Evolutionary conservation across 2,329 filamentous ascomycete genomes (phyloP).

Genomic region (Penicillium sp.): DNA sequence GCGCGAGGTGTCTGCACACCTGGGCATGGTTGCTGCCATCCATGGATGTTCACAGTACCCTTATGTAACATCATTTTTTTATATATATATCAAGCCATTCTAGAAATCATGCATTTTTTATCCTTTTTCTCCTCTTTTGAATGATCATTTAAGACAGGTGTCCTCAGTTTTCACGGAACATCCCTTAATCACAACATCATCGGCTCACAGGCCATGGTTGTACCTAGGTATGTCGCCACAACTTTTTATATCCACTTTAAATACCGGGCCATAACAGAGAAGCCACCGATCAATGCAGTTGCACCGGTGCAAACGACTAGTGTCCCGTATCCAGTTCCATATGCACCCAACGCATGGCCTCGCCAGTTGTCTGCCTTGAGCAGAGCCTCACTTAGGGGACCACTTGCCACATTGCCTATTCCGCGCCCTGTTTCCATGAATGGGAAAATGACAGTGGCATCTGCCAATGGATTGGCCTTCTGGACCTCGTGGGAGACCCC

Average conservation of each 20-base stretch:
- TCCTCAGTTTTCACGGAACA: too few relatives aligned
- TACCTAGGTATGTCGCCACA: background rate
- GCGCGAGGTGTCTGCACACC: background rate
- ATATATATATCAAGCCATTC: background rate
- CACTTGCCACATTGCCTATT: conserved; percentile 18
- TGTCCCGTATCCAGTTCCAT: conserved; percentile 17
- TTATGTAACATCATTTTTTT: background rate
- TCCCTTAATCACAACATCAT: background rate
- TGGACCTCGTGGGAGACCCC: conserved; percentile 16
- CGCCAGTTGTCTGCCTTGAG: conserved; percentile 12
- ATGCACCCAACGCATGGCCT: conserved; percentile 10
- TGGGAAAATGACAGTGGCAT: conserved; percentile 17
- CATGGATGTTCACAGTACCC: background rate
- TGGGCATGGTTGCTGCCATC: background rate
- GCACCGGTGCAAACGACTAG: conserved; percentile 17
- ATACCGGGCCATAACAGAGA: conserved; percentile 11
- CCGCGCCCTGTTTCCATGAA: conserved; percentile 19
- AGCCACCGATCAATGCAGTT: conserved; percentile 15
- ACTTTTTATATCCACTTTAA: conserved; percentile 11
- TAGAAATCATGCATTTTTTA: background rate
- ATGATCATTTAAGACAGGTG: background rate
- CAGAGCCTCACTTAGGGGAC: conserved; percentile 16
- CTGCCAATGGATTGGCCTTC: conserved; percentile 11
- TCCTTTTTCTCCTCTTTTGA: background rate
- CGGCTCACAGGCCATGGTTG: background rate